A percentile compares a stretch with the other conserved stretches of the same genome.
Evolutionary conservation across 2,329 filamentous ascomycete species (phyloP).

Genomic region (Alternaria alternata): DNA sequence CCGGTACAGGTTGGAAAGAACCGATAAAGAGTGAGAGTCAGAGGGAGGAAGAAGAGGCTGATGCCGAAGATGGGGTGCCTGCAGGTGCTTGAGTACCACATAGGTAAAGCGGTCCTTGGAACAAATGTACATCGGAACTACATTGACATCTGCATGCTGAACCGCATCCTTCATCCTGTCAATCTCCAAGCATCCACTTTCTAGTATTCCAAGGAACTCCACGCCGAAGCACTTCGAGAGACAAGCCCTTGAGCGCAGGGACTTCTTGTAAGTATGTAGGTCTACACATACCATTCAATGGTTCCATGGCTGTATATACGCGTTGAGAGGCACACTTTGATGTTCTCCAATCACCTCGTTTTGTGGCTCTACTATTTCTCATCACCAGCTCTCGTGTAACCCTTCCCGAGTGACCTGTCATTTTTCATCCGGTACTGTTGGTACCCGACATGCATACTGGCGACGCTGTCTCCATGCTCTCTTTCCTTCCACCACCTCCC

Average conservation of each 20-base stretch:
- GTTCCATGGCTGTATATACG: neutral
- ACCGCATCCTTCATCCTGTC: neutral
- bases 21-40: slow-evolving; percentile 34
- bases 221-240: neutral
- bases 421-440: slow-evolving; percentile 10
- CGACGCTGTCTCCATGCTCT: neutral
- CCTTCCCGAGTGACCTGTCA: neutral
- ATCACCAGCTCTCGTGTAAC: neutral
- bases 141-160: neutral
- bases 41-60: slow-evolving; percentile 28
- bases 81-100: slow-evolving; percentile 22
- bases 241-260: neutral
- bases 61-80: slow-evolving; percentile 33
- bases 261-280: neutral
- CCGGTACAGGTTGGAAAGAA: slow-evolving; percentile 65
- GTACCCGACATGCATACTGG: slow-evolving; percentile 4
- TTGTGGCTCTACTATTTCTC: neutral
- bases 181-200: neutral
- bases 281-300: neutral
- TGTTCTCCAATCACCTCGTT: neutral
- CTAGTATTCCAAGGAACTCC: neutral
- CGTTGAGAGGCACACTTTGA: neutral
- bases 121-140: neutral
- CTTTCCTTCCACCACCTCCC: slow-evolving; percentile 3
- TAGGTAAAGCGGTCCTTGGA: neutral